These are phyloP conservation scores for Aspergillus luchuensis DNA, from an alignment of 2,329 filamentous ascomycete species.

Conservation along the genomic window DNA sequence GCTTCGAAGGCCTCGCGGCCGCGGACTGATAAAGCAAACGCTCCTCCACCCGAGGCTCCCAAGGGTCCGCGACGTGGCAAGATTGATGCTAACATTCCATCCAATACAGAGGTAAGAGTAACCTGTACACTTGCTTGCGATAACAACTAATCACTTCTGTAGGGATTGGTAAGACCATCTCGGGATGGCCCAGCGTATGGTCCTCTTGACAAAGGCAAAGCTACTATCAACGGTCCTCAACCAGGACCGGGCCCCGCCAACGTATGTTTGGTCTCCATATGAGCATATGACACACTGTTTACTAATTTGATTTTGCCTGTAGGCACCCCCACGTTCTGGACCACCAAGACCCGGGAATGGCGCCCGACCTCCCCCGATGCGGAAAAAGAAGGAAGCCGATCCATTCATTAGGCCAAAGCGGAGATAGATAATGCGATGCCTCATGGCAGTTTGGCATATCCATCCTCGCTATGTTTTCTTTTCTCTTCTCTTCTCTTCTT, in stretches of 20 bases:
- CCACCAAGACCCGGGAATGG: constrained; percentile 23
- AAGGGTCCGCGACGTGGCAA: constrained; percentile 27
- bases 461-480: neutral
- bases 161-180: constrained; percentile 46
- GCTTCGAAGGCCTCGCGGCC: constrained; percentile 30
- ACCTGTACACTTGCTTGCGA: neutral
- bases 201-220: constrained; percentile 23
- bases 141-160: constrained; percentile 6
- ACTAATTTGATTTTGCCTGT: constrained; percentile 16
- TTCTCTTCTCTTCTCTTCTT: no score
- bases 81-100: constrained; percentile 28
- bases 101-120: constrained; percentile 22
- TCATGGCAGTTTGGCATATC: neutral
- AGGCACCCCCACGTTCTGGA: constrained; percentile 24
- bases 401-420: constrained; percentile 47
- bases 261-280: constrained; percentile 22
- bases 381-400: constrained; percentile 44
- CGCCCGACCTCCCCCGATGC: constrained; percentile 32
- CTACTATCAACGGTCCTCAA: constrained; percentile 18
- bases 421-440: constrained; percentile 25
- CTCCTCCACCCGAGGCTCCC: constrained; percentile 27
- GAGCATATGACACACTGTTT: neutral
- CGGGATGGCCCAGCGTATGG: constrained; percentile 38
- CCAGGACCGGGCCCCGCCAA: constrained; percentile 18
- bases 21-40: constrained; percentile 28